Evolutionary conservation across 305 asterid genomes (phyloP).

Genomic region (Fraxinus velutina): DNA sequence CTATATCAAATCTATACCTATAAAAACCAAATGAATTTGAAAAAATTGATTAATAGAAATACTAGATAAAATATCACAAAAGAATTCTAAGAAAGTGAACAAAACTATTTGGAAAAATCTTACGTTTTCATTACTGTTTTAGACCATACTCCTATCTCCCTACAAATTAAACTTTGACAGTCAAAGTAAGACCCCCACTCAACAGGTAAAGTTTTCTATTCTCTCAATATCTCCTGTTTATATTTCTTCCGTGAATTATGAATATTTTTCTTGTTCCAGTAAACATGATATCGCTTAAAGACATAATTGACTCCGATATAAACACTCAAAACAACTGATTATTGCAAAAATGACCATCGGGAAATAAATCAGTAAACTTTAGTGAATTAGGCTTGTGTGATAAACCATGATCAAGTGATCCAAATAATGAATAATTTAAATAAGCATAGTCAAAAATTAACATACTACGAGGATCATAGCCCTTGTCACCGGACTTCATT

Average conservation of each 20-base stretch:
- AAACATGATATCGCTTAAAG: background rate
- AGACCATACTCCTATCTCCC: background rate
- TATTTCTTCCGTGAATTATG: background rate
- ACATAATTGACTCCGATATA: background rate
- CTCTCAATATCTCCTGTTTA: background rate
- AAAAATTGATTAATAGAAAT: background rate
- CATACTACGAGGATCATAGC: conserved; percentile 92
- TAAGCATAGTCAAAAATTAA: conserved; percentile 7
- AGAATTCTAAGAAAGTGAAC: background rate
- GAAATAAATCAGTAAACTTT: background rate
- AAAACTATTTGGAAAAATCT: background rate
- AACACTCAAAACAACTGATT: background rate
- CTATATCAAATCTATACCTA: background rate
- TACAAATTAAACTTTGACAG: background rate
- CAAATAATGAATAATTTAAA: conserved; percentile 8
- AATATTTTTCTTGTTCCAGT: background rate
- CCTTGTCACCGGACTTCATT: conserved; percentile 64
- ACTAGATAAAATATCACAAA: background rate
- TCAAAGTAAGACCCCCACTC: background rate
- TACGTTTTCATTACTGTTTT: background rate
- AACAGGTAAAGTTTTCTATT: background rate
- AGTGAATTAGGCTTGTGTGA: background rate
- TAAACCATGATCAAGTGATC: background rate
- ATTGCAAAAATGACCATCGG: background rate
- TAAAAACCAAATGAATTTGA: background rate